These are phyloP conservation scores for Candida rishiriensis DNA, from an alignment of 805 yeast species.

Conservation along the genomic window DNA sequence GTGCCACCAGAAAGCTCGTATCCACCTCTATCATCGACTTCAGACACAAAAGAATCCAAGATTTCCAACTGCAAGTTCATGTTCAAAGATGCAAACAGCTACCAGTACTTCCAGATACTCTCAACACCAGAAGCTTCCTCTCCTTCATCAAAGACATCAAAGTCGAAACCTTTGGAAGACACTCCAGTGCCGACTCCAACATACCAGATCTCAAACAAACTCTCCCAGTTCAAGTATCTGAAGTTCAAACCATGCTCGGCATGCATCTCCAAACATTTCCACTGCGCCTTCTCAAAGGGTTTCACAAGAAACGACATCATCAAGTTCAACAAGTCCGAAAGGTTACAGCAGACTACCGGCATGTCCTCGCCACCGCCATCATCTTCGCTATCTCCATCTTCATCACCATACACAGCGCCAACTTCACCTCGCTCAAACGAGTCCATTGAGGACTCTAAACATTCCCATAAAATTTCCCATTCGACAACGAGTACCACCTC, in stretches of 20 bases:
- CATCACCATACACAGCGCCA: neutral
- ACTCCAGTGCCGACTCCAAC: conserved; percentile 11
- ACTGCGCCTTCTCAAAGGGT: conserved; percentile 60
- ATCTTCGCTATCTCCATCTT: neutral
- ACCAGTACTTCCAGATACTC: conserved; percentile 27
- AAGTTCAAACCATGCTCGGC: conserved; percentile 53
- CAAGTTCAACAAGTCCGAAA: conserved; percentile 32
- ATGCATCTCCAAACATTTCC: conserved; percentile 41
- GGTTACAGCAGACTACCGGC: conserved; percentile 5
- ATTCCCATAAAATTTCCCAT: neutral
- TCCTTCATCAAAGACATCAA: neutral
- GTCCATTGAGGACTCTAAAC: no score
- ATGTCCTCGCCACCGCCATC: neutral
- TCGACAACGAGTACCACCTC: neutral
- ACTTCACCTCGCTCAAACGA: no score
- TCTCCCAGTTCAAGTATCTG: conserved; percentile 28
- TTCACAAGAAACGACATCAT: conserved; percentile 59
- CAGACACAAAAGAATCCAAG: conserved; percentile 11
- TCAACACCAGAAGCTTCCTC: conserved; percentile 10
- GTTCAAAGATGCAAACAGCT: conserved; percentile 17
- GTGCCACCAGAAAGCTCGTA: conserved; percentile 6
- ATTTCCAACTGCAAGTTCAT: conserved; percentile 30
- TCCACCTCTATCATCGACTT: neutral
- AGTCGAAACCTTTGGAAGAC: no score
- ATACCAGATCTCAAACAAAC: conserved; percentile 16